A percentile compares a stretch with the other conserved stretches of the same genome.
These are phyloP conservation scores for Cronartium quercuum DNA, from an alignment of 1,284 basidiomycete species.

Conservation along the genomic window DNA sequence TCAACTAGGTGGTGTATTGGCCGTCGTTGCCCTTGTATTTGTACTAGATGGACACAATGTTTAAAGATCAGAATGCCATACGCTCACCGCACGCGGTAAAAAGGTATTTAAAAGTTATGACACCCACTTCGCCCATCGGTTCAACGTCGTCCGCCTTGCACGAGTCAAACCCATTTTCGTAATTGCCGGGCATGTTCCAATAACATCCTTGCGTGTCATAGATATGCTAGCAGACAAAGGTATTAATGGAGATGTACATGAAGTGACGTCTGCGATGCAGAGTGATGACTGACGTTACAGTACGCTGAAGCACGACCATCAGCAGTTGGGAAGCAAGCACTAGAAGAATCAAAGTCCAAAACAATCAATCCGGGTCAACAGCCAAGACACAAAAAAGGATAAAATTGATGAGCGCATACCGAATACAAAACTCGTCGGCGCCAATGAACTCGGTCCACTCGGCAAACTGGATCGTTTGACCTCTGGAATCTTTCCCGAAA, in stretches of 20 bases:
- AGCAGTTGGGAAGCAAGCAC: conserved; percentile 1
- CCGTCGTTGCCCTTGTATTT: background rate
- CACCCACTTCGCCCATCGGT: conserved; percentile 42
- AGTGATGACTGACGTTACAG: background rate
- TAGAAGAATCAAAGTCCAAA: too few species aligned
- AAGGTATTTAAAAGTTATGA: background rate
- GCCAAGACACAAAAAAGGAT: background rate
- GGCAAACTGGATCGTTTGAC: background rate
- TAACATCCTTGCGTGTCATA: conserved; percentile 42
- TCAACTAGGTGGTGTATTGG: background rate
- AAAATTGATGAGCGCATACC: background rate
- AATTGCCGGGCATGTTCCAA: conserved; percentile 45
- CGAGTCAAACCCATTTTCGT: conserved; percentile 44
- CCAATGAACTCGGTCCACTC: conserved; percentile 5
- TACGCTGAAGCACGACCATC: background rate
- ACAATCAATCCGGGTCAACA: background rate
- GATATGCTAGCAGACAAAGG: conserved; percentile 34
- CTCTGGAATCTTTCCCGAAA: background rate
- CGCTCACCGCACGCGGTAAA: background rate
- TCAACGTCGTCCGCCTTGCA: conserved; percentile 44
- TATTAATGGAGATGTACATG: background rate
- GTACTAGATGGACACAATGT: background rate
- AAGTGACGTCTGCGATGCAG: background rate
- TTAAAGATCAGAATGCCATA: background rate
- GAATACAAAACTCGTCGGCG: background rate